Evolutionary conservation across 371 early-diverging fungal species (phyloP).

Genomic region (Massospora cicadina): DNA sequence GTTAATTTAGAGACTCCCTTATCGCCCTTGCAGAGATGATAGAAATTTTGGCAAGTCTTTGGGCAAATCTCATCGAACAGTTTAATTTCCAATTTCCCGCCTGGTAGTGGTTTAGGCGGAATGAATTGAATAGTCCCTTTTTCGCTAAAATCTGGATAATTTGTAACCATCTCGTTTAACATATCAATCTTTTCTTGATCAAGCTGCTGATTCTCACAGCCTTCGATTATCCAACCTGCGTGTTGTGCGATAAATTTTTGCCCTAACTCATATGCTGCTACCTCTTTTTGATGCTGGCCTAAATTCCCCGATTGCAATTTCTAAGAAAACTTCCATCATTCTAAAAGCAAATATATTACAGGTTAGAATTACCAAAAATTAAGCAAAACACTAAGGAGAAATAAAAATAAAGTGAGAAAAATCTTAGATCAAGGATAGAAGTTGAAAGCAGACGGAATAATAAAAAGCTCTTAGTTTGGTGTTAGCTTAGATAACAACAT

Average conservation of each 20-base stretch:
- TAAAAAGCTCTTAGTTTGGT: too few relatives aligned
- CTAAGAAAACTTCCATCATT: slow-evolving; percentile 9
- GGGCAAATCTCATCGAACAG: slow-evolving; percentile 31
- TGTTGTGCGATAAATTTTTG: not conserved
- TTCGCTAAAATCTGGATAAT: not conserved
- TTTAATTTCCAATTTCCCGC: slow-evolving; percentile 28
- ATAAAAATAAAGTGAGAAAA: too few relatives aligned
- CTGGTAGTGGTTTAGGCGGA: slow-evolving; percentile 21
- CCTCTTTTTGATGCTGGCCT: not conserved
- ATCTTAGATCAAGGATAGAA: too few relatives aligned
- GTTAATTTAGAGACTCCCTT: slow-evolving; percentile 23
- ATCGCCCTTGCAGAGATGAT: slow-evolving; percentile 29
- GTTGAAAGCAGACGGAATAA: too few relatives aligned
- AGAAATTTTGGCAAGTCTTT: slow-evolving; percentile 40
- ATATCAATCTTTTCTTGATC: slow-evolving; percentile 2
- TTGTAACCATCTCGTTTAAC: not conserved
- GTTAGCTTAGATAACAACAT: too few relatives aligned
- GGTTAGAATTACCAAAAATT: too few relatives aligned
- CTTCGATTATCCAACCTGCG: slow-evolving; percentile 5
- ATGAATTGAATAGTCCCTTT: slow-evolving; percentile 17
- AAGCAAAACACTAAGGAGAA: too few relatives aligned
- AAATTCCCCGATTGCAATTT: slow-evolving; percentile 4
- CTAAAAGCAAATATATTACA: too few relatives aligned
- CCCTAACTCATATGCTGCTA: not conserved
- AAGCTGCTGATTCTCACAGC: not conserved